phyloP scores from a whole-genome alignment of 2,329 filamentous ascomycete genomes.

The Xylaria sp. region DNA sequence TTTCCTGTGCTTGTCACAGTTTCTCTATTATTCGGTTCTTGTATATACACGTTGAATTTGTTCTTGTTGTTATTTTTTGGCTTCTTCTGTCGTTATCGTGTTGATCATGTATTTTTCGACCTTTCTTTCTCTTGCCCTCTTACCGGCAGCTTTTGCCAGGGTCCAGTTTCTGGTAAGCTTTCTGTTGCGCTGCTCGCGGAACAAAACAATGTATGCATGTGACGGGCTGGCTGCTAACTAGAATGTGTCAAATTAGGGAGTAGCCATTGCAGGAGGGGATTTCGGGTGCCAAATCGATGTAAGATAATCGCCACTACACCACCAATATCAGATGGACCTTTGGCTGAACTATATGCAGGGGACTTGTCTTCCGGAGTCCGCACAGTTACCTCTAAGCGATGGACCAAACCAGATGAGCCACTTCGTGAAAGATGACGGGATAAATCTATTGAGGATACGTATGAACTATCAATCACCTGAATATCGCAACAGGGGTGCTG shows the following conservation, averaged over 20 bases:
- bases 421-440: conserved; percentile 57
- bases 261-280: conserved; percentile 55
- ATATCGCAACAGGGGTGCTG: neutral
- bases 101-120: conserved; percentile 39
- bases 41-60: conserved; percentile 13
- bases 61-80: too few relatives aligned
- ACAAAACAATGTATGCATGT: neutral
- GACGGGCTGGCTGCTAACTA: conserved; percentile 13
- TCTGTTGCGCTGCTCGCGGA: neutral
- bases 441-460: conserved; percentile 63
- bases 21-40: conserved; percentile 21
- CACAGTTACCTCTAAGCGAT: conserved; percentile 45
- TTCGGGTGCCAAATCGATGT: conserved; percentile 56
- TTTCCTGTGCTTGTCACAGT: neutral
- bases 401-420: conserved; percentile 61
- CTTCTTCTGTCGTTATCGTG: conserved; percentile 28
- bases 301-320: conserved; percentile 22
- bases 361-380: conserved; percentile 45
- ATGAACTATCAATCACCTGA: conserved; percentile 26
- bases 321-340: neutral
- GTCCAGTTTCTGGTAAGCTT: conserved; percentile 41
- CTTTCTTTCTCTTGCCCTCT: conserved; percentile 31
- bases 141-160: conserved; percentile 34
- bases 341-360: conserved; percentile 40
- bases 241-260: conserved; percentile 39